A percentile compares a stretch with the other conserved stretches of the same genome.
These are phyloP conservation scores for Nicotiana paniculata DNA, from an alignment of 257 asterid species.

Conservation along the genomic window DNA sequence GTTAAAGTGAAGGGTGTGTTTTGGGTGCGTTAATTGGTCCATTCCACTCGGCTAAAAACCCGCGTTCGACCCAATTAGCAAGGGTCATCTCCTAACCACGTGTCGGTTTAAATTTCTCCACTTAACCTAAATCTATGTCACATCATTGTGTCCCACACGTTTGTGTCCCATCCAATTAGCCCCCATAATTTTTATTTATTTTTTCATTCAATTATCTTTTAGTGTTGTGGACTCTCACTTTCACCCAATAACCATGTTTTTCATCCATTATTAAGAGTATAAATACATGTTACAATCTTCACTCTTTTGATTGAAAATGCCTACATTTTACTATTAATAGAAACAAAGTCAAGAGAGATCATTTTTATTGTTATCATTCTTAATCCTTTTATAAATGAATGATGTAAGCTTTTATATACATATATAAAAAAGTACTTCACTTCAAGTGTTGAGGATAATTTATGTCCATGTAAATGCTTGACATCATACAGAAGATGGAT, in stretches of 20 bases:
- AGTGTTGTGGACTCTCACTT: neutral
- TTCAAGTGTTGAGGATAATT: conserved; percentile 1
- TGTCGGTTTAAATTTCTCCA: conserved; percentile 27
- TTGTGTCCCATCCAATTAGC: conserved; percentile 15
- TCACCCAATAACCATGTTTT: neutral
- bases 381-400: neutral
- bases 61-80: conserved; percentile 49
- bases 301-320: neutral
- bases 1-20: conserved; percentile 4
- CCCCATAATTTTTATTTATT: neutral
- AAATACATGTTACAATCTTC: neutral
- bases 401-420: neutral
- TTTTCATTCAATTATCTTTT: neutral
- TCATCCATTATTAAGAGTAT: neutral
- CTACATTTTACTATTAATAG: conserved; percentile 4
- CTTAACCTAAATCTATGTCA: conserved; percentile 38
- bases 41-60: conserved; percentile 32
- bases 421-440: neutral
- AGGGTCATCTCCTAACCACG: conserved; percentile 34
- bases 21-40: conserved; percentile 33
- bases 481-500: conserved; percentile 1
- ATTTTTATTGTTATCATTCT: neutral
- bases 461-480: conserved; percentile 8
- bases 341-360: neutral
- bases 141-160: conserved; percentile 67